Conservation (phyloP, 2,329 filamentous ascomycete genomes). For the Talaromyces atroroseus region DNA sequence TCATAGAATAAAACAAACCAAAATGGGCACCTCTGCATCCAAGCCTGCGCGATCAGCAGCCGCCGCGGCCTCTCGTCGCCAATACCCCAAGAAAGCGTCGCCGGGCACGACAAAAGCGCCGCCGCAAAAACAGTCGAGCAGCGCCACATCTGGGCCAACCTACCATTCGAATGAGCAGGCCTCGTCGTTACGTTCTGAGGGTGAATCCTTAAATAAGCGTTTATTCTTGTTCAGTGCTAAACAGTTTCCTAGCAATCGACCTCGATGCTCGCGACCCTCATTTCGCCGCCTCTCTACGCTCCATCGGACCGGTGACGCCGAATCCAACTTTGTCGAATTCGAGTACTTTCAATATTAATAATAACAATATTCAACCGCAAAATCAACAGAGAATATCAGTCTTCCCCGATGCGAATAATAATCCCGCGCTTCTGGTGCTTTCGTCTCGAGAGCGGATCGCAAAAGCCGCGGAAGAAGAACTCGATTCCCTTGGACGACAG, state of each 20-base stretch:
- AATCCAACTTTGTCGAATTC: constrained; percentile 52
- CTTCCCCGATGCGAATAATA: constrained; percentile 44
- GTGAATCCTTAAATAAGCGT: constrained; percentile 19
- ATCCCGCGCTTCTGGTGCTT: constrained; percentile 52
- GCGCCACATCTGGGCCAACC: constrained; percentile 21
- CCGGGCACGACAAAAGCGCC: constrained; percentile 34
- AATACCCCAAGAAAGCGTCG: constrained; percentile 50
- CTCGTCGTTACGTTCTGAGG: constrained; percentile 28
- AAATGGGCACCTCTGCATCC: constrained; percentile 56
- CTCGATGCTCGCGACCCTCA: constrained; percentile 57
- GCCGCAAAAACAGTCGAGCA: constrained; percentile 9
- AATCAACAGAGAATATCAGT: constrained; percentile 15
- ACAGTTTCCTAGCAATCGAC: constrained; percentile 46
- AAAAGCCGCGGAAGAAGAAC: constrained; percentile 51
- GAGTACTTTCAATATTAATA: constrained; percentile 40
- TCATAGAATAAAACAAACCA: background rate
- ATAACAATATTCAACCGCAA: constrained; percentile 16
- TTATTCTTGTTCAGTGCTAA: background rate
- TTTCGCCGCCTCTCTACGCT: constrained; percentile 75
- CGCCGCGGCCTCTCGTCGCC: constrained; percentile 45
- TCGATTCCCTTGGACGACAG: constrained; percentile 42
- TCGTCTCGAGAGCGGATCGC: constrained; percentile 48
- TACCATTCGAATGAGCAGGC: constrained; percentile 33
- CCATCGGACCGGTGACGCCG: constrained; percentile 54
- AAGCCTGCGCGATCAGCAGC: constrained; percentile 49